A percentile compares a stretch with the other conserved stretches of the same genome.
Conservation (phyloP, 2,329 filamentous ascomycete species). For the Nemania sp. region DNA sequence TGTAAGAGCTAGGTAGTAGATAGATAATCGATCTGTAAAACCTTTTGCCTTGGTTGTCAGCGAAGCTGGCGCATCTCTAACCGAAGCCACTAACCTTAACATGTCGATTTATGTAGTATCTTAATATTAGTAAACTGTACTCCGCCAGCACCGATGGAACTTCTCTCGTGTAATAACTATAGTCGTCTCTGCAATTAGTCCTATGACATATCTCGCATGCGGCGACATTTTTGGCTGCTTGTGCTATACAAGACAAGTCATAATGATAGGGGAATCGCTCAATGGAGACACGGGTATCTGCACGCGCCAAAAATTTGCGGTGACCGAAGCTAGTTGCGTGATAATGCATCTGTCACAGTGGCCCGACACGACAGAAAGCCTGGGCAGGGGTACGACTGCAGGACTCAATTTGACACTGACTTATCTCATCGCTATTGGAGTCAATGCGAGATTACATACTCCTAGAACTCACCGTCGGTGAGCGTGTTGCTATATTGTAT, state of each 20-base stretch:
- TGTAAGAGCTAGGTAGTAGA: too few relatives aligned
- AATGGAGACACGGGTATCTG: not conserved
- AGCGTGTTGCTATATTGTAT: not conserved
- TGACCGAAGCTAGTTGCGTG: not conserved
- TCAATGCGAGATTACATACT: not conserved
- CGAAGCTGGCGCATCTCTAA: too few relatives aligned
- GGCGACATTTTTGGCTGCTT: not conserved
- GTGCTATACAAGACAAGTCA: not conserved
- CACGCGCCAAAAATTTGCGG: not conserved
- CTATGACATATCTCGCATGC: not conserved
- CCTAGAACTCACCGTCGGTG: not conserved
- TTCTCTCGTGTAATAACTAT: too few relatives aligned
- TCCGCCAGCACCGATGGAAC: too few relatives aligned
- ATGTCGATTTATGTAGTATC: too few relatives aligned
- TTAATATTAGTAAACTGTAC: too few relatives aligned
- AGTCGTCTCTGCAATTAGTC: too few relatives aligned
- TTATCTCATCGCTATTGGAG: not conserved
- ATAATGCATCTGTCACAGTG: not conserved
- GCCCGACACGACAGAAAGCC: not conserved
- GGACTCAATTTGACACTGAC: slow-evolving; percentile 1
- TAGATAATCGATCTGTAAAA: too few relatives aligned
- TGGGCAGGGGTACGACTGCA: not conserved
- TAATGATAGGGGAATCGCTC: not conserved
- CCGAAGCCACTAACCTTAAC: too few relatives aligned
- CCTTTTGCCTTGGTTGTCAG: too few relatives aligned